Percentiles rank a stretch among this genome's conserved stretches.
Conservation (phyloP, 352 stramenopile species). For the Pythium monospermum region DNA sequence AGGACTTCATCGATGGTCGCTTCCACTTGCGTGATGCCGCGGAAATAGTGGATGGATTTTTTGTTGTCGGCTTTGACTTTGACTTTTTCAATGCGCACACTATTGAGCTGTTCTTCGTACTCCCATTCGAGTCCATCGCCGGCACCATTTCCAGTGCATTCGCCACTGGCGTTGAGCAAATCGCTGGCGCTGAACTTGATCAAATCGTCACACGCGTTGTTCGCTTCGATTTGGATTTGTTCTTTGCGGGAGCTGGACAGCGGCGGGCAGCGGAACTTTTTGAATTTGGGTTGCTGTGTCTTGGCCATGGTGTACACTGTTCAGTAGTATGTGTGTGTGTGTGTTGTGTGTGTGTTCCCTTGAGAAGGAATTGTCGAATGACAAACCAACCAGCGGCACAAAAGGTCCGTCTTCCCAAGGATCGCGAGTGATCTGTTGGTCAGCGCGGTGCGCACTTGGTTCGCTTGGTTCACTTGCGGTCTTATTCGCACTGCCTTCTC, state of each 20-base stretch:
- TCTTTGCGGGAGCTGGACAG: conserved; percentile 49
- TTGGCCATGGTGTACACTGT: conserved; percentile 33
- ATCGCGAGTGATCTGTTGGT: too few species aligned
- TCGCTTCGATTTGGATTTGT: conserved; percentile 70
- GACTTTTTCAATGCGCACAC: conserved; percentile 71
- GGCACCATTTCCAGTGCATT: neutral
- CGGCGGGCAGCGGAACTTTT: conserved; percentile 74
- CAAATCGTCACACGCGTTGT: conserved; percentile 72
- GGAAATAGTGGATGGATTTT: conserved; percentile 68
- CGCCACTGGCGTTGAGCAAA: conserved; percentile 15
- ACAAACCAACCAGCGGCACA: too few species aligned
- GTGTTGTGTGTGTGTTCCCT: too few species aligned
- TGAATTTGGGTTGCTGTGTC: conserved; percentile 55
- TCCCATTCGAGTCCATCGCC: conserved; percentile 63
- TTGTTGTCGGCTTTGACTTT: conserved; percentile 55
- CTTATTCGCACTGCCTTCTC: too few species aligned
- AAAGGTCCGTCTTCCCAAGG: too few species aligned
- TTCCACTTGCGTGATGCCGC: conserved; percentile 64
- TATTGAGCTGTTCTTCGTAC: conserved; percentile 64
- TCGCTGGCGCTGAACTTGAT: conserved; percentile 67
- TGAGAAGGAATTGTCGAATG: too few species aligned
- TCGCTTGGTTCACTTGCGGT: too few species aligned
- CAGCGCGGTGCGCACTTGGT: too few species aligned
- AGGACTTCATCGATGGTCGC: conserved; percentile 62
- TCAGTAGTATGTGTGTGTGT: too few species aligned